Evolutionary conservation across 2,329 filamentous ascomycete species (phyloP), one percentile per base, ranked within the genome.

Genomic region (Colletotrichum camelliae): DNA sequence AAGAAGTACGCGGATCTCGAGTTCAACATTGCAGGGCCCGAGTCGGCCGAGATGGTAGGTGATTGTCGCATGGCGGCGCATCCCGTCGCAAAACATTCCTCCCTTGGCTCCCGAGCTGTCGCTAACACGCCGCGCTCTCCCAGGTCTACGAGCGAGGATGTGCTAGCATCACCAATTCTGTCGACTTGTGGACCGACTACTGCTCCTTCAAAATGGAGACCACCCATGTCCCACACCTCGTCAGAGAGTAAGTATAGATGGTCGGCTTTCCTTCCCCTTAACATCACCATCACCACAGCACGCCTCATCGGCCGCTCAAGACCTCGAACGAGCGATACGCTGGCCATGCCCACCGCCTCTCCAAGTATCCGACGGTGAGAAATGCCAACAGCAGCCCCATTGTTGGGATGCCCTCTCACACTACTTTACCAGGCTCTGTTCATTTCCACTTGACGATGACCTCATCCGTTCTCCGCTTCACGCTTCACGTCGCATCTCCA

Each of bases 1-100:
- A 98, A 98, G 88, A 98, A 98, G 84, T 99, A 98, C 89, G 97
- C 97, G 82, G 96, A 98, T 81, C 90, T 98, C 78, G 97, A 99
- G 83, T 99, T 99, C 87, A 96, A 96, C 67, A 98, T 99, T 79
- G 96, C 96, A 6, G 97, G 97, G 21, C 97, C 97, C 7, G 97
- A 99, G 88, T 96, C 96, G 58, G 97, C 97, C 70, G 97, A 98
- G 85, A 97, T 98, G 94, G 96, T 98, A 85, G 81, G 90, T 78
- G 39, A n/a, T 18, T 5, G 48, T 70, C 21, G 18, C 57, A 27
- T 48, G 64, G 60, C 43, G 55, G 55, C 43, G 64, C 60, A 31
- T 69, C 60, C 35, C 58, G 48, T 24, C 37, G 58, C 55, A 31
- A 35, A 52, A 52, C 16, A 29, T 58, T 39, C 65, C 67, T 74